Conservation (phyloP, 2,329 filamentous ascomycete genomes). For the Tolypocladium tropicale region DNA sequence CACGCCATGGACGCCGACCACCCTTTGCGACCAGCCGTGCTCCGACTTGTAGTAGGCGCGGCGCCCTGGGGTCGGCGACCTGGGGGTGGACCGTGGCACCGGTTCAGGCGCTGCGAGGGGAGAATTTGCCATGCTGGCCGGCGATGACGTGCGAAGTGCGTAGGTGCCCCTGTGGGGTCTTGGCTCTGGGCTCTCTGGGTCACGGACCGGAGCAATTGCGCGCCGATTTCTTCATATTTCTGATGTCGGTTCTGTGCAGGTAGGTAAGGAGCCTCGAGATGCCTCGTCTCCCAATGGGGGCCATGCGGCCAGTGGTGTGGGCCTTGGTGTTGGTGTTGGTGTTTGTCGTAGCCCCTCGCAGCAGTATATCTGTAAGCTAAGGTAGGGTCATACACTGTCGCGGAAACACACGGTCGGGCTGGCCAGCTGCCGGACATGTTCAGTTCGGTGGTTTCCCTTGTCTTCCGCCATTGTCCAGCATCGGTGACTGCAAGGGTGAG, state of each 20-base stretch:
- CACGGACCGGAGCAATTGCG: too few species aligned
- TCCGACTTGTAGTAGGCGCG: not conserved
- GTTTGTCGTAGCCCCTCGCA: too few species aligned
- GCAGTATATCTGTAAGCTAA: too few species aligned
- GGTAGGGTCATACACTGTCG: too few species aligned
- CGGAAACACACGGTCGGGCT: too few species aligned
- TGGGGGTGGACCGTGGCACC: not conserved
- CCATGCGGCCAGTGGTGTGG: too few species aligned
- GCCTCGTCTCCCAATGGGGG: not conserved
- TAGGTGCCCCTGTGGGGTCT: not conserved
- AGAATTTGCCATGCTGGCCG: conserved; percentile 1
- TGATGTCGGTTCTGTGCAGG: too few species aligned
- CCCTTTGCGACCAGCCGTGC: not conserved
- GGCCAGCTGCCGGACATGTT: not conserved
- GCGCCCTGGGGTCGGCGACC: not conserved
- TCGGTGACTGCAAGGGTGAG: not conserved
- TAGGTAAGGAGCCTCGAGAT: not conserved
- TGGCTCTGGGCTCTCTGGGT: too few species aligned
- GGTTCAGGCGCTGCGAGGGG: not conserved
- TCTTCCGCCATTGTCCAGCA: too few species aligned
- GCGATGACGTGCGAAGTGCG: conserved; percentile 2
- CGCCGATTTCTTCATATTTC: too few species aligned
- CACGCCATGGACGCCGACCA: not conserved
- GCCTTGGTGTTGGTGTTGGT: not conserved
- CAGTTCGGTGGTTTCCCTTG: not conserved